Conservation (phyloP, 2,329 filamentous ascomycete genomes). For the Sporothrix variecibatus region DNA sequence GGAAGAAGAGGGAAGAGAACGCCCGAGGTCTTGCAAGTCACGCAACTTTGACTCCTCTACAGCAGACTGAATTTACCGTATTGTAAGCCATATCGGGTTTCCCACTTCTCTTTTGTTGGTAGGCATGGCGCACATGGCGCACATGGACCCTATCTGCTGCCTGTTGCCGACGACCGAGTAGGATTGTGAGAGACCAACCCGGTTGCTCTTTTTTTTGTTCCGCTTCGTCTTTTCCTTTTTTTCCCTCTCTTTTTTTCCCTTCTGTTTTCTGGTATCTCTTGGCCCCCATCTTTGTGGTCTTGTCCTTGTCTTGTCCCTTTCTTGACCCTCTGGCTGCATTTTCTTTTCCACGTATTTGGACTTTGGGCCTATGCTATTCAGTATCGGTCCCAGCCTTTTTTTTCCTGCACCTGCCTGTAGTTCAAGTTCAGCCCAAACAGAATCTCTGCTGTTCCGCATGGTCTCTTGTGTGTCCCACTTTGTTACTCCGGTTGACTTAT, state of each 20-base stretch:
- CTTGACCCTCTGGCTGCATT: neutral
- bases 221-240: neutral
- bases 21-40: neutral
- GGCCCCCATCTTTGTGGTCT: neutral
- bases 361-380: neutral
- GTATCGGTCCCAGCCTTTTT: constrained; percentile 8
- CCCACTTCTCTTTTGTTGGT: neutral
- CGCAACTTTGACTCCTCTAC: neutral
- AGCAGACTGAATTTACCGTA: no score
- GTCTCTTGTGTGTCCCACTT: constrained; percentile 4
- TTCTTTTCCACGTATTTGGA: neutral
- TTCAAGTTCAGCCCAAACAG: neutral
- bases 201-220: neutral
- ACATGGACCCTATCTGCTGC: neutral
- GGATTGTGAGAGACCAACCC: neutral
- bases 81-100: neutral
- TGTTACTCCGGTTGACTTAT: neutral
- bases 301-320: neutral
- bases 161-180: neutral
- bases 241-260: neutral
- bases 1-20: neutral
- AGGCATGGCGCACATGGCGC: neutral
- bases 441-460: neutral
- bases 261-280: neutral
- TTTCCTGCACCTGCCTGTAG: neutral